These are phyloP conservation scores for Hypocrella siamensis DNA, from an alignment of 2,329 filamentous ascomycete genomes.

Conservation along the genomic window DNA sequence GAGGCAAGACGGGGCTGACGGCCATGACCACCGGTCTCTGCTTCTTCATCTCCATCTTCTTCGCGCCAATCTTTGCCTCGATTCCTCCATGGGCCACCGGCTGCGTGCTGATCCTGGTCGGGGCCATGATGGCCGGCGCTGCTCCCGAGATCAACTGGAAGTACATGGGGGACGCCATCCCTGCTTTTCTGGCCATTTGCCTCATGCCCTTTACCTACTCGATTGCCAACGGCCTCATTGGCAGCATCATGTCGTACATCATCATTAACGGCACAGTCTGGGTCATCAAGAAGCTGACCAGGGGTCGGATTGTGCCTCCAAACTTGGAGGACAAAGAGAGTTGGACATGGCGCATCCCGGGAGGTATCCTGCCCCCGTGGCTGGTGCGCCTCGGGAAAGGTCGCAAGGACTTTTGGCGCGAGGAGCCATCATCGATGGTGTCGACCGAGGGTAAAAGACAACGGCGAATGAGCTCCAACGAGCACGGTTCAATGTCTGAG, in stretches of 20 bases:
- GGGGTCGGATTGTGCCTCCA: slow-evolving; percentile 55
- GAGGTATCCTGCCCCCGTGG: slow-evolving; percentile 65
- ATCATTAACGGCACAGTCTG: slow-evolving; percentile 58
- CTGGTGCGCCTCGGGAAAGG: slow-evolving; percentile 45
- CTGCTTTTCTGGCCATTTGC: slow-evolving; percentile 69
- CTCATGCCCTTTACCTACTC: slow-evolving; percentile 86
- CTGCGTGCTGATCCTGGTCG: slow-evolving; percentile 74
- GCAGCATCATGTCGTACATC: slow-evolving; percentile 62
- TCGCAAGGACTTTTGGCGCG: slow-evolving; percentile 60
- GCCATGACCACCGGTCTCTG: slow-evolving; percentile 64
- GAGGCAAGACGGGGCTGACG: slow-evolving; percentile 72
- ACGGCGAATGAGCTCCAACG: slow-evolving; percentile 6
- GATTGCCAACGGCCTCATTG: slow-evolving; percentile 76
- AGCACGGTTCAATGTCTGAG: slow-evolving; percentile 6
- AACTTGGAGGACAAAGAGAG: slow-evolving; percentile 64
- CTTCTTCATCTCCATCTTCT: slow-evolving; percentile 80
- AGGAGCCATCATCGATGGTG: slow-evolving; percentile 10
- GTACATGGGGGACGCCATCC: slow-evolving; percentile 70
- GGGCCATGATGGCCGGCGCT: slow-evolving; percentile 70
- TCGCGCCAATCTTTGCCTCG: slow-evolving; percentile 78
- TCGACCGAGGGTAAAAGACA: slow-evolving; percentile 1
- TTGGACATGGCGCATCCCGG: slow-evolving; percentile 65
- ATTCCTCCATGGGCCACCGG: slow-evolving; percentile 84
- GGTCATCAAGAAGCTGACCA: slow-evolving; percentile 47
- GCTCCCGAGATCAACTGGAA: slow-evolving; percentile 79